Percentiles rank a stretch among this genome's conserved stretches.
phyloP scores from a whole-genome alignment of 495 filamentous ascomycete genomes.

The Cetradonia linearis region DNA sequence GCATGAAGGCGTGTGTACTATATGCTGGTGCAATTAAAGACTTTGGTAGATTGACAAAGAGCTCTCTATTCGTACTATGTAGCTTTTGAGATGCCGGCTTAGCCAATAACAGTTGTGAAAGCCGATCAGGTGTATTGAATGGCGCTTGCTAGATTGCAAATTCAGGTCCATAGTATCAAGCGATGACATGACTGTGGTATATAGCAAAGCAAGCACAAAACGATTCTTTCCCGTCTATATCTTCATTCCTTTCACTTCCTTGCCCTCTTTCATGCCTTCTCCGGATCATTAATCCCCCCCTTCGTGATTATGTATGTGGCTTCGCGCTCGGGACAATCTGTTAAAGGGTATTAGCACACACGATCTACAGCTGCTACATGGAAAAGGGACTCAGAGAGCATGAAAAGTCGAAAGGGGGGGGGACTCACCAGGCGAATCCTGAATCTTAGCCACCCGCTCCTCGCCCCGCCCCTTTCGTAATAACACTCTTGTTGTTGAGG shows the following conservation, averaged over 20 bases:
- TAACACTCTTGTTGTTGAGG: conserved; percentile 63
- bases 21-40: not conserved
- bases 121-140: not conserved
- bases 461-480: conserved; percentile 69
- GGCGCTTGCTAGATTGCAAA: conserved; percentile 1
- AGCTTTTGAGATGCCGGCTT: not conserved
- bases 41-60: not conserved
- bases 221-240: not conserved
- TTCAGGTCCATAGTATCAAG: conserved; percentile 1
- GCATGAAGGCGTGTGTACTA: too few species aligned
- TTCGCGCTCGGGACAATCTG: conserved; percentile 66
- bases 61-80: not conserved
- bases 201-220: not conserved
- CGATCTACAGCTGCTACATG: too few species aligned
- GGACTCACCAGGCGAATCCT: conserved; percentile 59
- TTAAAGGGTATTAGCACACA: too few species aligned
- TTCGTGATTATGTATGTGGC: conserved; percentile 72
- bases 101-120: not conserved
- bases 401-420: not conserved
- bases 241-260: not conserved
- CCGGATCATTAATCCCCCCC: conserved; percentile 66
- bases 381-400: too few species aligned
- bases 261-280: conserved; percentile 36
- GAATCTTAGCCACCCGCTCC: conserved; percentile 70
- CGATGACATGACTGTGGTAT: not conserved